Base-by-base conservation (phyloP, 2,329 filamentous ascomycete genomes). In the Cladobotryum protrusum region DNA sequence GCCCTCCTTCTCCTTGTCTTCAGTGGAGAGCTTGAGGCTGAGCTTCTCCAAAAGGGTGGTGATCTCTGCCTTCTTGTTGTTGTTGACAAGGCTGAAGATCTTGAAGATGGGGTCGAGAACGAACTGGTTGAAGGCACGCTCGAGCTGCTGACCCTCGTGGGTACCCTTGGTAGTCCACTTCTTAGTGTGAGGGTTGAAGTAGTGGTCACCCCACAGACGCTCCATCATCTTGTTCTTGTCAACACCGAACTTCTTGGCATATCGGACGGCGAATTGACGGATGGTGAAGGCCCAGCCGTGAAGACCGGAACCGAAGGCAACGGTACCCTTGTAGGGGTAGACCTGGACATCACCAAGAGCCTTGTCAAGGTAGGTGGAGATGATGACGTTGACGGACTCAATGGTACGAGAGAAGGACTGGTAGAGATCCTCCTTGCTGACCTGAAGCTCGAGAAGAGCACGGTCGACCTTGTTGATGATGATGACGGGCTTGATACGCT, bases 391-490 rank as follows among this genome's bases (percentile, higher is more conserved):
- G 73, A 99, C 93, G 68, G 92, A 97, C 86, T 99, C 93, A 68
- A 99, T 91, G 73, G 93, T 96, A 86, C 92, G 88, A 59, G 89
- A 91, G 87, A 99, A 99, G 72, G 92, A 96, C 82, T 97, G 92
- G 86, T 96, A 99, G 63, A 99, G 80, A 71, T 99, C 93, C 79
- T 99, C 93, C 86, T 97, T 96, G 76, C 83, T 86, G 69, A 96
- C 86, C 81, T 99, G 93, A 59, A 99, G 85, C 79, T 99, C 93
- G 72, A 99, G 90, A 70, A 99, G 89, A 77, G 93, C 91, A 79
- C 93, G 92, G 73, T 99, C 93, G 75, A 99, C 93, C 87, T 99
- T 99, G 90, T 99, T 99, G 85, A 99, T 96, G 77, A 96, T 87
- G 72, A 96, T 84, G 69, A 99, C 92, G 68, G 93, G 93, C 87